Percentiles rank a stretch among this genome's conserved stretches.
These are phyloP conservation scores for Lepidium didymum DNA, from an alignment of 345 rosid genomes.

Conservation along the genomic window DNA sequence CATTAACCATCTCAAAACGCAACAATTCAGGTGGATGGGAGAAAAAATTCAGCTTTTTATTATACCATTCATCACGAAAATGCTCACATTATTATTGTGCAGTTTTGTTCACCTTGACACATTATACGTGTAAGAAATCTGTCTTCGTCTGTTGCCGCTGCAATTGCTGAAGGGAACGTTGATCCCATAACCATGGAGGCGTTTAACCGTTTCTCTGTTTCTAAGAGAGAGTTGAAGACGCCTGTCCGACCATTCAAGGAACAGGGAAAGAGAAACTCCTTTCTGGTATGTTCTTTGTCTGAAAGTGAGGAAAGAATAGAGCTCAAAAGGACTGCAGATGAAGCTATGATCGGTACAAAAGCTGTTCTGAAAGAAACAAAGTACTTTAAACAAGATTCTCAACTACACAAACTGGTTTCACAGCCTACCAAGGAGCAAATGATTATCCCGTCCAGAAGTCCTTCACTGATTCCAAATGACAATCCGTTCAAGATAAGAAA, in stretches of 20 bases:
- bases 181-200: conserved; percentile 71
- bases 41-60: neutral
- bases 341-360: conserved; percentile 12
- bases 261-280: conserved; percentile 22
- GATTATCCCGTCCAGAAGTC: conserved; percentile 10
- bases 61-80: neutral
- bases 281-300: conserved; percentile 25
- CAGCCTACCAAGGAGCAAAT: conserved; percentile 17
- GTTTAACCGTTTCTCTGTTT: conserved; percentile 34
- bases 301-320: conserved; percentile 22
- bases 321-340: conserved; percentile 21
- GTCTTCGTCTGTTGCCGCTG: conserved; percentile 60
- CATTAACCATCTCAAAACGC: neutral
- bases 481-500: conserved; percentile 61
- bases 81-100: neutral
- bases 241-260: conserved; percentile 24
- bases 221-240: conserved; percentile 3
- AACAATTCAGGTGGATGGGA: neutral
- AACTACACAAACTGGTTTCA: conserved; percentile 39
- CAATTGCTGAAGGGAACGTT: conserved; percentile 69
- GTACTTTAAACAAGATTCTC: conserved; percentile 37
- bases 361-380: conserved; percentile 29
- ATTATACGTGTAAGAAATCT: conserved; percentile 43
- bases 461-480: conserved; percentile 36
- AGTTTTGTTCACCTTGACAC: conserved; percentile 23